Percentiles rank a stretch among this genome's conserved stretches.
These are phyloP conservation scores for Sanghuangporus sanghuang DNA, from an alignment of 1,284 basidiomycete genomes.

Conservation along the genomic window DNA sequence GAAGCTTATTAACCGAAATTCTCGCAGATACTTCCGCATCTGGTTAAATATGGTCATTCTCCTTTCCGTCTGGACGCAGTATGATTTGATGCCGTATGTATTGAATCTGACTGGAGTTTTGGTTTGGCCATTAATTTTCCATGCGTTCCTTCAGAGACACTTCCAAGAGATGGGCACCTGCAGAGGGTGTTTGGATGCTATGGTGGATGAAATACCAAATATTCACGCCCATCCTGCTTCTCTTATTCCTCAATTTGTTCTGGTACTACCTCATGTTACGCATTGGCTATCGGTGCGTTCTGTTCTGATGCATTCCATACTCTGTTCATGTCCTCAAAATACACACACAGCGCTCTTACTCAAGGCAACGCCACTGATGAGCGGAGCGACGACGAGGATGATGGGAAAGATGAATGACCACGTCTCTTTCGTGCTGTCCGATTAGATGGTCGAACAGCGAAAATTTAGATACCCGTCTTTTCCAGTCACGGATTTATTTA, in stretches of 20 bases:
- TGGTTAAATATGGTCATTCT: conserved; percentile 88
- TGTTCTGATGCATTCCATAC: not conserved
- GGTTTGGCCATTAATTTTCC: not conserved
- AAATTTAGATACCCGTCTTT: no score
- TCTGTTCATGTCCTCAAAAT: not conserved
- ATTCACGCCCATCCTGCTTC: conserved; percentile 65
- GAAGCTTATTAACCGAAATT: not conserved
- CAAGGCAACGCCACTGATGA: conserved; percentile 36
- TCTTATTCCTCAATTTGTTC: conserved; percentile 85
- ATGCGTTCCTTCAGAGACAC: conserved; percentile 39
- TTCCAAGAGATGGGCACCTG: conserved; percentile 55
- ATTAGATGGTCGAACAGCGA: not conserved
- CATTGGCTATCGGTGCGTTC: conserved; percentile 48
- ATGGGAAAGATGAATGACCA: conserved; percentile 34
- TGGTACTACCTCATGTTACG: conserved; percentile 85
- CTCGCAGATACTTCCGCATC: conserved; percentile 86
- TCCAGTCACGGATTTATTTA: no score
- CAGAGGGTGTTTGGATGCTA: conserved; percentile 66
- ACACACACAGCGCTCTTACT: conserved; percentile 32
- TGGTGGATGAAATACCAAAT: conserved; percentile 84
- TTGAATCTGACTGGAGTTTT: not conserved
- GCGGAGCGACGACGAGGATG: conserved; percentile 69
- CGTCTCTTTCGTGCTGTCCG: not conserved
- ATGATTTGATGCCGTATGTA: conserved; percentile 74
- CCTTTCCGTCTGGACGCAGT: conserved; percentile 83